Conservation (phyloP, 179 eudicot species). For the Pouteria campechiana region DNA sequence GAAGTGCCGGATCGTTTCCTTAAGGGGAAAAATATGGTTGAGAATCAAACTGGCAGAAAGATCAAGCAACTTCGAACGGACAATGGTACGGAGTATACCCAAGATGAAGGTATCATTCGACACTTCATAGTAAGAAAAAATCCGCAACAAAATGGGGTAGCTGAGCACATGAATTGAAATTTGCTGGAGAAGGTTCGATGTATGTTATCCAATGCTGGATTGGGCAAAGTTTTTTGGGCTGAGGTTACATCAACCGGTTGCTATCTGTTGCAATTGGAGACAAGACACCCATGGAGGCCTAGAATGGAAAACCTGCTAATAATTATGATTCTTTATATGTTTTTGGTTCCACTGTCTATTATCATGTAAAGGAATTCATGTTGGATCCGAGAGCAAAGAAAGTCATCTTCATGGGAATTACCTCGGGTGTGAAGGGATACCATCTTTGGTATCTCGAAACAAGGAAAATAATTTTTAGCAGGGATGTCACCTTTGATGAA, state of each 20-base stretch:
- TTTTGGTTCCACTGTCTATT: constrained; percentile 2
- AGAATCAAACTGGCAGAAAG: neutral
- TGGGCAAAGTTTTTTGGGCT: constrained; percentile 1
- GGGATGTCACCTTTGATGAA: constrained; percentile 1
- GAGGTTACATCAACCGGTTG: neutral
- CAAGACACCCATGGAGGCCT: constrained; percentile 2
- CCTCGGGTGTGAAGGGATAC: neutral
- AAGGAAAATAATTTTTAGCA: neutral
- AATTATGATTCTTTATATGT: neutral
- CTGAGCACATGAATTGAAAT: neutral
- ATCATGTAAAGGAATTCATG: neutral
- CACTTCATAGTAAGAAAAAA: neutral
- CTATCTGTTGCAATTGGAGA: neutral
- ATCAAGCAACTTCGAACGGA: neutral
- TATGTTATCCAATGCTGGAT: neutral
- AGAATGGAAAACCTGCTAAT: neutral
- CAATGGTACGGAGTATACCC: constrained; percentile 3
- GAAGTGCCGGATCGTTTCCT: neutral
- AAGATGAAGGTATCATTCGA: neutral
- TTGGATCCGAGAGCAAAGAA: constrained; percentile 7
- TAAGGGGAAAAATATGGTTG: neutral
- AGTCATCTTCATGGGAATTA: neutral
- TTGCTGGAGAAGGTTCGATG: constrained; percentile 1
- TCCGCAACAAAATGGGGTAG: constrained; percentile 6
- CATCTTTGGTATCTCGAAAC: neutral